These are phyloP conservation scores for Trypanosoma grayi DNA, from an alignment of 208 protist species.

Conservation along the genomic window DNA sequence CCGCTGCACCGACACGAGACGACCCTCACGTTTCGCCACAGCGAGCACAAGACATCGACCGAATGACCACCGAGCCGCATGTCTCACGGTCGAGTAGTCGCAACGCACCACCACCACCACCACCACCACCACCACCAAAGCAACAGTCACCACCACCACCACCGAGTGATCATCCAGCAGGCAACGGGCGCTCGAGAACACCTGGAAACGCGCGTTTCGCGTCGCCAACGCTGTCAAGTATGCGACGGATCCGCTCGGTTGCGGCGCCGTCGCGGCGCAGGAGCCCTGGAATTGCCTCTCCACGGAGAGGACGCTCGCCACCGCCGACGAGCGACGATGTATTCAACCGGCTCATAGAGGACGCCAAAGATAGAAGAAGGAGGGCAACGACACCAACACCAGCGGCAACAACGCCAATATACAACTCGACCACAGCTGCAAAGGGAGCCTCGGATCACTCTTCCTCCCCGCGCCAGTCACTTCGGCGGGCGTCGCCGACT, in stretches of 20 bases:
- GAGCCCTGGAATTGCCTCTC: neutral
- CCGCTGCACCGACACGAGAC: too few species aligned
- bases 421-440: neutral
- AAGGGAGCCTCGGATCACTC: neutral
- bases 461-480: neutral
- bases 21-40: neutral
- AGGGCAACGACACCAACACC: neutral
- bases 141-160: neutral
- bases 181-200: neutral
- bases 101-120: too few species aligned
- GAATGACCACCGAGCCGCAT: neutral
- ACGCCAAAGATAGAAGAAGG: conserved; percentile 14
- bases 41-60: neutral
- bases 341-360: conserved; percentile 25
- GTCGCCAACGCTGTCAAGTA: conserved; percentile 22
- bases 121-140: neutral
- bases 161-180: neutral
- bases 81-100: too few species aligned
- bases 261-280: neutral
- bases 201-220: conserved; percentile 4
- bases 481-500: neutral
- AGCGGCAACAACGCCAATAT: neutral
- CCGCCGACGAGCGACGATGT: conserved; percentile 6
- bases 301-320: neutral
- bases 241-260: neutral